Evolutionary conservation across 2,329 filamentous ascomycete species (phyloP), one percentile per base, ranked within the genome.

Genomic region (Incumbomyces lentus): DNA sequence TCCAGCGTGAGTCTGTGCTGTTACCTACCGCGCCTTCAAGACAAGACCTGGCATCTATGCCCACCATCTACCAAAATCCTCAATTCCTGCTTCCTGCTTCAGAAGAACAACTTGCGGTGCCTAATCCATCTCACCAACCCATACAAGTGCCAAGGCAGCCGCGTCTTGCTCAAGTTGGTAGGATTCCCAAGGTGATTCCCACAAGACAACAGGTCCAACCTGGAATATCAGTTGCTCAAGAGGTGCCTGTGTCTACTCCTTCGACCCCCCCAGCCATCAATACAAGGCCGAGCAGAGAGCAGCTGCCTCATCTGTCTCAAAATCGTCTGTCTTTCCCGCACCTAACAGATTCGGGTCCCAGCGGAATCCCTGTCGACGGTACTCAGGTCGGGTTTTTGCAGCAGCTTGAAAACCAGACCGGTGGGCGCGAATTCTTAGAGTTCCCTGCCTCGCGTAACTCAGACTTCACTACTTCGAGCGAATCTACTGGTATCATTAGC

Each of bases 111-210:
- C 43, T 35, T 13, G 8, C 17, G 11, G 35, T 19, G 19, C 35
- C 40, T 17, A 19, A 18, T 11, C 19, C 42, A 2, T 44, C 37
- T 11, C 39, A 33, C 38, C 30, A 45, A 48, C 29, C 30, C 40
- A 49, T 17, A 30, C 45, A 40, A 26, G 41, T 47, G 33, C 46
- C 48, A 26, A 55, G 48, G 40, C 52, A 49, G 34, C 53, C 55
- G 26, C 50, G 55, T 26, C 50, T 57, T 16, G 50, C 81, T 22
- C 86, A 90, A 55, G 81, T 95, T 39, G 89, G 88, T 7, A 79
- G 89, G 13, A 95, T 95, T 43, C 89, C 89, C 7, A 81, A 80
- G 57, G 86, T 95, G 3, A 72, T 90, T 26, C 86, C 79, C 38
- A 79, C 75, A 42, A 68, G 81, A 44, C 71, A 79, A 31, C 76